Evolutionary conservation across 2,329 filamentous ascomycete genomes (phyloP).

Genomic region (Fusarium redolens): DNA sequence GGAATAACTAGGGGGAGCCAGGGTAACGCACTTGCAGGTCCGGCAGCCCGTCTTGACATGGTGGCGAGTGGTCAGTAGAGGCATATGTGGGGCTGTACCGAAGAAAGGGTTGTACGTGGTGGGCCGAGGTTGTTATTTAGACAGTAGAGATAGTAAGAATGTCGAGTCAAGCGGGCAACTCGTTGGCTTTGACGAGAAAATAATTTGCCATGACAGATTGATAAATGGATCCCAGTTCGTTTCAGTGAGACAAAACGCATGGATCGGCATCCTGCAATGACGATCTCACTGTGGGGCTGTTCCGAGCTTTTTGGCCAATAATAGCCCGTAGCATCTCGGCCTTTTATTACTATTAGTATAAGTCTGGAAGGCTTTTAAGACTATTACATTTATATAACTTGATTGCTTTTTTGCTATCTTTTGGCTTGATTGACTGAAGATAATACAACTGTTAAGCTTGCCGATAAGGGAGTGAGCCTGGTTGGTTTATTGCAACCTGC

Average conservation of each 20-base stretch:
- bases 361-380: too few relatives aligned
- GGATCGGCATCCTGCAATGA: neutral
- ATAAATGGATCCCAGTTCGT: neutral
- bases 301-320: neutral
- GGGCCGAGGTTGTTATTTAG: too few relatives aligned
- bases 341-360: too few relatives aligned
- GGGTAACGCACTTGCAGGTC: constrained; percentile 3
- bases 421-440: too few relatives aligned
- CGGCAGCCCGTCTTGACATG: constrained; percentile 2
- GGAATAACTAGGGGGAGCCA: too few relatives aligned
- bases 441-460: too few relatives aligned
- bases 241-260: neutral
- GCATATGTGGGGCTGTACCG: neutral
- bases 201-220: neutral
- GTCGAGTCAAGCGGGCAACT: neutral
- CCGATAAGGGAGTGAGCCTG: too few relatives aligned
- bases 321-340: too few relatives aligned
- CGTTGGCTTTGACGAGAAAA: neutral
- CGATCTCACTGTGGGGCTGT: neutral
- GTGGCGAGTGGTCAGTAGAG: neutral
- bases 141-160: too few relatives aligned
- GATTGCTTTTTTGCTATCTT: too few relatives aligned
- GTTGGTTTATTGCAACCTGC: too few relatives aligned
- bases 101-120: neutral
- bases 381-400: too few relatives aligned